A percentile compares a stretch with the other conserved stretches of the same genome.
Conservation (phyloP, 306 rosid species). For the Vigna nakashimae region DNA sequence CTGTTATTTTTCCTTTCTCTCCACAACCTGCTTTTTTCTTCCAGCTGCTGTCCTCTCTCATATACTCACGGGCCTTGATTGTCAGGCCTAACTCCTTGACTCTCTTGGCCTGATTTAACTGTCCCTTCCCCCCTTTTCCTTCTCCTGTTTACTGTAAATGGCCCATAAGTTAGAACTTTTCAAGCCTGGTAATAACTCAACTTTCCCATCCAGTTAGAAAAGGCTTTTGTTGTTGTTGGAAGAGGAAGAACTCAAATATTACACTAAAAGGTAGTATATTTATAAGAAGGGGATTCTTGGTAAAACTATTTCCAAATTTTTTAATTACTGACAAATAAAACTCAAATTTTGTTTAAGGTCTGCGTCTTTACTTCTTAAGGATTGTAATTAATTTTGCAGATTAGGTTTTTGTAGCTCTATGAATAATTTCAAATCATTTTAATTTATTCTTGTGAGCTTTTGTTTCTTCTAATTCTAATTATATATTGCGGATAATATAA, state of each 20-base stretch:
- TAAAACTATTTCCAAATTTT: constrained; percentile 11
- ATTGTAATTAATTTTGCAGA: constrained; percentile 22
- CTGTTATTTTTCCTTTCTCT: neutral
- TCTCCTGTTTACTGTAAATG: neutral
- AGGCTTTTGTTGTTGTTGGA: neutral
- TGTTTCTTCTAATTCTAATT: constrained; percentile 29
- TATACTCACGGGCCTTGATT: neutral
- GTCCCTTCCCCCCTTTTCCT: neutral
- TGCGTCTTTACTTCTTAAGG: constrained; percentile 31
- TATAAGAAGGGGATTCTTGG: constrained; percentile 3
- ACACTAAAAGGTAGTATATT: constrained; percentile 11
- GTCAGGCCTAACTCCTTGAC: neutral
- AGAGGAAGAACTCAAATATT: neutral
- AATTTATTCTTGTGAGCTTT: constrained; percentile 7
- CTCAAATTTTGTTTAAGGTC: constrained; percentile 3
- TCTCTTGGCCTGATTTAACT: neutral
- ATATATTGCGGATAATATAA: constrained; percentile 12
- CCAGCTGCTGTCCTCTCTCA: neutral
- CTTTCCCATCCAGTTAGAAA: neutral
- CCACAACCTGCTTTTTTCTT: neutral
- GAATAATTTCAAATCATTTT: constrained; percentile 29
- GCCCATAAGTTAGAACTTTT: constrained; percentile 3
- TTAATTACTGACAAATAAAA: constrained; percentile 14
- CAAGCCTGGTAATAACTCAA: constrained; percentile 16
- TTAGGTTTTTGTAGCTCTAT: constrained; percentile 24